These are phyloP conservation scores for Alnus glutinosa DNA, from an alignment of 306 rosid species.

Conservation along the genomic window DNA sequence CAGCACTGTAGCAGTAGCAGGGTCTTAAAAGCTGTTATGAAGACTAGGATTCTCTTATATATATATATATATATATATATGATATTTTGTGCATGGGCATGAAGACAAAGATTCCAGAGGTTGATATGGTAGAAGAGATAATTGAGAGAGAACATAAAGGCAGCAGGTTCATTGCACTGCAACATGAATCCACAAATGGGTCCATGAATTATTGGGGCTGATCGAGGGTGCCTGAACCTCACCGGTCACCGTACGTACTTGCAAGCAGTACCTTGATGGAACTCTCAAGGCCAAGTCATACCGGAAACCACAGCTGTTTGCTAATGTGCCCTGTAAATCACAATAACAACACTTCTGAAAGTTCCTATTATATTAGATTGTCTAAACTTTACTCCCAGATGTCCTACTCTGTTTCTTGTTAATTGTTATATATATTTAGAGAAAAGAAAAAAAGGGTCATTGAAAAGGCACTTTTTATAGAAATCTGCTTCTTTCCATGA, in stretches of 20 bases:
- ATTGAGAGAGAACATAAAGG: slow-evolving; percentile 47
- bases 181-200: slow-evolving; percentile 39
- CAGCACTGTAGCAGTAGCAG: no score
- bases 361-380: no score
- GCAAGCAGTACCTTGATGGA: neutral
- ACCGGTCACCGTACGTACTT: slow-evolving; percentile 28
- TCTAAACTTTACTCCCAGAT: neutral
- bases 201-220: slow-evolving; percentile 43
- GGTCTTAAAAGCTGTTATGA: slow-evolving; percentile 13
- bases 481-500: neutral
- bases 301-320: neutral
- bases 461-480: neutral
- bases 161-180: slow-evolving; percentile 45
- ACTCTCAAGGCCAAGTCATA: no score
- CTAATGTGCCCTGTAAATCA: no score
- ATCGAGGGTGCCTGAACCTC: slow-evolving; percentile 23
- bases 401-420: neutral
- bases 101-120: slow-evolving; percentile 25
- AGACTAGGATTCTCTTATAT: no score
- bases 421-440: no score
- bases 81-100: no score
- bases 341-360: no score
- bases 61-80: no score
- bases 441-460: no score
- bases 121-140: slow-evolving; percentile 15